These are phyloP conservation scores for Terfezia claveryi DNA, from an alignment of 495 filamentous ascomycete genomes.

Conservation along the genomic window DNA sequence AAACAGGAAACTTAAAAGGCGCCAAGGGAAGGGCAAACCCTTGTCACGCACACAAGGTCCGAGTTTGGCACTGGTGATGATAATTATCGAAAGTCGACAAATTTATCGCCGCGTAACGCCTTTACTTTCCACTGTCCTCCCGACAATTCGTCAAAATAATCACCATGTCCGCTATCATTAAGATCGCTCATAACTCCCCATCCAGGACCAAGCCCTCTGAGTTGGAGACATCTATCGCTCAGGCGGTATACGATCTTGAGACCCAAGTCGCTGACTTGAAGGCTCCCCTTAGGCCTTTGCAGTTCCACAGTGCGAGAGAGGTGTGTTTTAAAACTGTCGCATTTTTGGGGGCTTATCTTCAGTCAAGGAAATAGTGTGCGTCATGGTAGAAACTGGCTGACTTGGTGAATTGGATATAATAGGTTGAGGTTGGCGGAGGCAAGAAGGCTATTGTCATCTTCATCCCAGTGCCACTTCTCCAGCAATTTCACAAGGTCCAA, in stretches of 20 bases:
- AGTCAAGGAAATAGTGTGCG: not conserved
- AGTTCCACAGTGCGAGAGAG: slow-evolving; percentile 94
- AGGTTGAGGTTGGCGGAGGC: slow-evolving; percentile 99
- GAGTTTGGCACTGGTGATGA: no score
- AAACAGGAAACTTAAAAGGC: no score
- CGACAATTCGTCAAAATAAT: slow-evolving; percentile 7
- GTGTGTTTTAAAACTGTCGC: slow-evolving; percentile 27
- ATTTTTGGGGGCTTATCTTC: not conserved
- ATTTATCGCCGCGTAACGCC: no score
- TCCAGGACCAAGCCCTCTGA: slow-evolving; percentile 84
- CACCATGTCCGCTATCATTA: slow-evolving; percentile 56
- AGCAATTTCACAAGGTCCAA: slow-evolving; percentile 93
- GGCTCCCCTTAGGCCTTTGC: slow-evolving; percentile 74
- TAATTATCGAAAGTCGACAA: no score
- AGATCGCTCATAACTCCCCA: slow-evolving; percentile 91
- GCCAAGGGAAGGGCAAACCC: not conserved
- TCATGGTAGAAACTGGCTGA: not conserved
- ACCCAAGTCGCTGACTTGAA: slow-evolving; percentile 92
- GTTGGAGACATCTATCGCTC: slow-evolving; percentile 81
- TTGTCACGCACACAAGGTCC: not conserved
- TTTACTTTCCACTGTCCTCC: no score
- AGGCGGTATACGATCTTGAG: slow-evolving; percentile 93
- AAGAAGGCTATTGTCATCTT: slow-evolving; percentile 99
- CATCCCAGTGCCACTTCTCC: slow-evolving; percentile 92
- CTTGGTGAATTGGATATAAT: slow-evolving; percentile 11